Evolutionary conservation across 805 yeast species (phyloP).

Genomic region (Ogataea philodendri): DNA sequence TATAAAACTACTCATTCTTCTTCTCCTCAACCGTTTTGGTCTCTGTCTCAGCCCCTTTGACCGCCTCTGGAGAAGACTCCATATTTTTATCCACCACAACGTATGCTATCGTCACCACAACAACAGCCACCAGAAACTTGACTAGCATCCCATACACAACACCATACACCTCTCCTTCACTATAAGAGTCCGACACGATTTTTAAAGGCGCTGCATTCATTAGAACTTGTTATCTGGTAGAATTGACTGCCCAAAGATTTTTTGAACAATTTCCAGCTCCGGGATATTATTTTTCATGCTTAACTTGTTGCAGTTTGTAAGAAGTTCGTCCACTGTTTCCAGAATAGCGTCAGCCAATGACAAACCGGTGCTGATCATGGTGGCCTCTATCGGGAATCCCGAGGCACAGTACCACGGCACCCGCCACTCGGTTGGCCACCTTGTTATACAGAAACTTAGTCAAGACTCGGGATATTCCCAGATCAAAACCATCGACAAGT

Average conservation of each 20-base stretch:
- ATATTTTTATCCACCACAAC: conserved; percentile 25
- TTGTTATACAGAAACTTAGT: conserved; percentile 39
- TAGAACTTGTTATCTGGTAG: too few species aligned
- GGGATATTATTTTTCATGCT: conserved; percentile 3
- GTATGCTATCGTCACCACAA: conserved; percentile 20
- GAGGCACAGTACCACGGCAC: conserved; percentile 58
- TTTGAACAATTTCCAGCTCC: conserved; percentile 2
- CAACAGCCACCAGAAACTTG: conserved; percentile 26
- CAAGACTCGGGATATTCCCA: conserved; percentile 21
- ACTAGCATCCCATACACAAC: conserved; percentile 22
- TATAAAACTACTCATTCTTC: conserved; percentile 1
- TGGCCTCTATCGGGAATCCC: conserved; percentile 76
- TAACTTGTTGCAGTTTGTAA: conserved; percentile 4
- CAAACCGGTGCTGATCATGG: conserved; percentile 29
- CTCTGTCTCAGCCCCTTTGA: too few species aligned
- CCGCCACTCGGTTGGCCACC: conserved; percentile 78
- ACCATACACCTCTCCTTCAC: conserved; percentile 12
- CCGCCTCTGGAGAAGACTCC: conserved; percentile 20
- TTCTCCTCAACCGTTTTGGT: too few species aligned
- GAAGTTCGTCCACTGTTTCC: conserved; percentile 4
- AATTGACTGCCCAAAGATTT: neutral
- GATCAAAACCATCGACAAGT: conserved; percentile 21
- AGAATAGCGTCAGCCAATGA: conserved; percentile 17
- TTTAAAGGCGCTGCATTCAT: conserved; percentile 21
- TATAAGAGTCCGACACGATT: conserved; percentile 11